Evolutionary conservation across 345 rosid genomes (phyloP), one percentile per base, ranked within the genome.

Genomic region (Geranium brycei): DNA sequence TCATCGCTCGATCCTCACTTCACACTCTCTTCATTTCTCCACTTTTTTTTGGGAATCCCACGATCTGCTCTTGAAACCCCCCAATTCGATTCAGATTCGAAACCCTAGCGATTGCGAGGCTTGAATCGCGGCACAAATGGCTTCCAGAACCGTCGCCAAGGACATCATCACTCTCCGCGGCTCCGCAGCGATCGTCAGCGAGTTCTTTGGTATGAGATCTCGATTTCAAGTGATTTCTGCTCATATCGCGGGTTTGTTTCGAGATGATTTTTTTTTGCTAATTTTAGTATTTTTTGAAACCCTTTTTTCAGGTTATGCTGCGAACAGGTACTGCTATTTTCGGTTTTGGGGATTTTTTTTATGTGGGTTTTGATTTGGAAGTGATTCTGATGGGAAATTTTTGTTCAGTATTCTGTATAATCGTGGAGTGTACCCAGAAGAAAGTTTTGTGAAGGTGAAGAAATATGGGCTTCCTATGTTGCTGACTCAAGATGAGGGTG

Each of bases 101-200:
- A 47, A 47, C 53, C 53, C 53, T 47, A 47, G 53, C 3, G 53
- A 47, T 47, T 47, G 14, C 14, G 53, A 8, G 14, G 11, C 53
- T 8, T 6, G 12, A 47, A 6, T 47, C 14, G 10, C 41, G 12
- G 13, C 53, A 3, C 60, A 12, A 32, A 89, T 89, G 96, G 89
- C 91, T 3, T 83, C 91, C 0, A 87, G 71, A 72, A 83, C 88
- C 0, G 82, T 79, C 53, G 78, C 99, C 64, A 90, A 86, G 76
- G 99, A 93, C 64, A 90, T 93, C 77, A 93, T 93, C 78, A 93
- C 99, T 38, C 77, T 93, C 2, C 91, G 96, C 41, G 99, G 99
- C 64, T 93, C 99, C 18, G 96, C 99, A 3, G 91, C 99, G 0
- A 93, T 93, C 70, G 97, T 88, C 75, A 86, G 99, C 78, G 99